Conservation (phyloP, 164 flowering plant species). For the Vitis labrusca region DNA sequence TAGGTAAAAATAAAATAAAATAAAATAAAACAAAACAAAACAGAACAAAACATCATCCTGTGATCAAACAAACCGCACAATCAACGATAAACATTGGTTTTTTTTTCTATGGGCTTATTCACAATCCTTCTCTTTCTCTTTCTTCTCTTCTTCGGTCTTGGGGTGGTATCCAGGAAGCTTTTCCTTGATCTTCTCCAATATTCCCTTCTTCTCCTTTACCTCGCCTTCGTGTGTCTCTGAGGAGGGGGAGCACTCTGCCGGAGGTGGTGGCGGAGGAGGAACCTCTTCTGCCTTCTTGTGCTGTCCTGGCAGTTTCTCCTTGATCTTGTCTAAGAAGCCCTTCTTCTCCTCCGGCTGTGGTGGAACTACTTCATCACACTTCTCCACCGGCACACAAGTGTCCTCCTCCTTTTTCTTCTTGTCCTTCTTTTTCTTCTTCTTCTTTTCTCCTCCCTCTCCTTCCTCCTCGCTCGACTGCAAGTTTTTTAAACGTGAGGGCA, state of each 20-base stretch:
- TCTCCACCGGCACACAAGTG: conserved; percentile 18
- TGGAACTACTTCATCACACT: neutral
- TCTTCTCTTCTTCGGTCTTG: conserved; percentile 37
- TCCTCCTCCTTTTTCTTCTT: conserved; percentile 43
- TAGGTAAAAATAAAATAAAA: too few species aligned
- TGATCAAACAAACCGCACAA: neutral
- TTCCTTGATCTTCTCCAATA: conserved; percentile 71
- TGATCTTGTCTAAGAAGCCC: conserved; percentile 41
- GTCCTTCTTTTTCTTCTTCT: conserved; percentile 64
- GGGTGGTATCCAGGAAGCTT: conserved; percentile 60
- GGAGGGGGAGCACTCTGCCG: neutral
- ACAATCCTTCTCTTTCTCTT: conserved; percentile 25
- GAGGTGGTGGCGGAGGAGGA: conserved; percentile 1
- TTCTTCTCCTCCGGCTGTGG: conserved; percentile 39
- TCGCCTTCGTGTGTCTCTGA: conserved; percentile 9
- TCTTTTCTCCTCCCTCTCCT: conserved; percentile 44
- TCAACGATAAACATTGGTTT: neutral
- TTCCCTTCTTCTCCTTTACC: conserved; percentile 42
- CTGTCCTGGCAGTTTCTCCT: conserved; percentile 40
- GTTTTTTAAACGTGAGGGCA: neutral
- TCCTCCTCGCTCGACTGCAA: conserved; percentile 70
- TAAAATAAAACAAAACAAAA: too few species aligned
- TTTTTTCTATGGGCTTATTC: neutral
- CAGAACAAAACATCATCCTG: too few species aligned
- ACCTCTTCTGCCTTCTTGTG: conserved; percentile 25